A percentile compares a stretch with the other conserved stretches of the same genome.
These are phyloP conservation scores for Torrubiellomyces zombiae DNA, from an alignment of 2,329 filamentous ascomycete species.

Conservation along the genomic window DNA sequence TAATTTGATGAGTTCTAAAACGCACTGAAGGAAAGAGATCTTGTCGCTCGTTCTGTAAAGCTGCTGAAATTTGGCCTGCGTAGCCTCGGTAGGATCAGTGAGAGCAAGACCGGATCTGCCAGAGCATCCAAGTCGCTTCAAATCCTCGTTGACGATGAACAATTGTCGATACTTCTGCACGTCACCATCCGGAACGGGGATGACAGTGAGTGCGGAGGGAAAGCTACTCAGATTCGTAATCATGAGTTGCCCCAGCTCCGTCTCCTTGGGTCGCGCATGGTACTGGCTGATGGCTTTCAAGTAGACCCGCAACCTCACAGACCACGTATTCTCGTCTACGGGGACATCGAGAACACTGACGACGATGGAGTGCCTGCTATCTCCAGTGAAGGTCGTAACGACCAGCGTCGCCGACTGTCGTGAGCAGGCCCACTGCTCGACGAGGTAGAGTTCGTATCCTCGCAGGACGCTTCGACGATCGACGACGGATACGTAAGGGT, in stretches of 20 bases:
- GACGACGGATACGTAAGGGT: conserved; percentile 57
- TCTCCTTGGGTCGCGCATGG: conserved; percentile 71
- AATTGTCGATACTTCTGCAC: conserved; percentile 61
- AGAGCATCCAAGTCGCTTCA: conserved; percentile 85
- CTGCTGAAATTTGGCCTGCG: conserved; percentile 80
- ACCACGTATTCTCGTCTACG: conserved; percentile 65
- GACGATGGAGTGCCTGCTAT: conserved; percentile 58
- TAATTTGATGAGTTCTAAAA: conserved; percentile 76
- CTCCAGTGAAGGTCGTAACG: conserved; percentile 85
- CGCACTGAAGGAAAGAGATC: conserved; percentile 59
- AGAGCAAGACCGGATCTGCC: conserved; percentile 76
- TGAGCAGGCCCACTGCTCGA: conserved; percentile 96
- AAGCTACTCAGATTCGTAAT: conserved; percentile 88
- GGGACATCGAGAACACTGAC: conserved; percentile 73
- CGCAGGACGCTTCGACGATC: conserved; percentile 52
- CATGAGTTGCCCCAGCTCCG: conserved; percentile 70
- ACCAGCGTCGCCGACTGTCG: conserved; percentile 78
- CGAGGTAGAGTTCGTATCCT: conserved; percentile 85
- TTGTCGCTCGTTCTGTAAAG: conserved; percentile 78
- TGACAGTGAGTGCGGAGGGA: conserved; percentile 82
- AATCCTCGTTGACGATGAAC: conserved; percentile 86
- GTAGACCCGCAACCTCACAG: conserved; percentile 60
- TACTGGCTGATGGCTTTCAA: conserved; percentile 75
- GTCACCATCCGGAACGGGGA: conserved; percentile 75
- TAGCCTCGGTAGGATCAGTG: conserved; percentile 59